Evolutionary conservation across 495 filamentous ascomycete genomes (phyloP).

Genomic region (Xylaria venustula): DNA sequence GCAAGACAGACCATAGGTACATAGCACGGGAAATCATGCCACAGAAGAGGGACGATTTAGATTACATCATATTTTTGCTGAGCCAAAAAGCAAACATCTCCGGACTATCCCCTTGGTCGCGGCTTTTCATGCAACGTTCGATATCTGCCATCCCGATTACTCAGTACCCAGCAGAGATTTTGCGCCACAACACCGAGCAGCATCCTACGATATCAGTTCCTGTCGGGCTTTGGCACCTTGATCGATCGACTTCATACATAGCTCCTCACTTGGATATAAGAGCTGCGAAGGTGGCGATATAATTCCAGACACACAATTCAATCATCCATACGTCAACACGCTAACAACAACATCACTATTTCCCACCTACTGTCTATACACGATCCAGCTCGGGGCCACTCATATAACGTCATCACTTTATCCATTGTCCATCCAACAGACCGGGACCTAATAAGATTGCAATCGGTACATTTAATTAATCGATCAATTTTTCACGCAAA

Average conservation of each 20-base stretch:
- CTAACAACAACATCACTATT: not conserved
- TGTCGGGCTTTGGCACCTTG: not conserved
- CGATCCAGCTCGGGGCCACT: too few species aligned
- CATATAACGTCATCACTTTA: too few species aligned
- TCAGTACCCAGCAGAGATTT: not conserved
- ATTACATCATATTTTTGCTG: constrained; percentile 11
- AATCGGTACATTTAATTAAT: too few species aligned
- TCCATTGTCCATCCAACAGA: not conserved
- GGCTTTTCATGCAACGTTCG: not conserved
- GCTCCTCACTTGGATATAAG: not conserved
- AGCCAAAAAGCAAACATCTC: not conserved
- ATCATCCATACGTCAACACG: not conserved
- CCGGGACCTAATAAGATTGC: not conserved
- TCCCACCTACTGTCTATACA: not conserved
- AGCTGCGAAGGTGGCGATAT: not conserved
- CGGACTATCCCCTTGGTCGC: not conserved
- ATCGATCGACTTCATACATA: not conserved
- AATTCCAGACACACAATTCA: not conserved
- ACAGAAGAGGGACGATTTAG: not conserved
- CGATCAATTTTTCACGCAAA: not conserved
- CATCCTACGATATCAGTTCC: not conserved
- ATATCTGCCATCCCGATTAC: not conserved
- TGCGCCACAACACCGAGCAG: constrained; percentile 2
- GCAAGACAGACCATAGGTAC: not conserved
- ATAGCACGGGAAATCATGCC: constrained; percentile 11